phyloP scores from a whole-genome alignment of 768 basidiomycete species.

The Stropharia rugosoannulata region DNA sequence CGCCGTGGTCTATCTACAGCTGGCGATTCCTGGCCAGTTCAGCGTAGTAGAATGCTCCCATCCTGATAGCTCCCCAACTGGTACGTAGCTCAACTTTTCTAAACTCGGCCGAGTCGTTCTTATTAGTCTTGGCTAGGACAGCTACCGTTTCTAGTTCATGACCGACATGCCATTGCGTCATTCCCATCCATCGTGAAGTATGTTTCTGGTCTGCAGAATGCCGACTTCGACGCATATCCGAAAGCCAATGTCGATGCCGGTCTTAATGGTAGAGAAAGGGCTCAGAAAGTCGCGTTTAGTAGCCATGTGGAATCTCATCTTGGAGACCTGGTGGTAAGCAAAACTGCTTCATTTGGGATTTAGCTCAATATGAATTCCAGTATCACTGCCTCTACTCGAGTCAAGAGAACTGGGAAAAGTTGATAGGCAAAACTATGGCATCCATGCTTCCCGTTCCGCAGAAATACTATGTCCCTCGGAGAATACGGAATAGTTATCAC shows the following conservation, averaged over 20 bases:
- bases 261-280: conserved; percentile 44
- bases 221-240: conserved; percentile 25
- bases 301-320: conserved; percentile 66
- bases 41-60: conserved; percentile 58
- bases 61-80: conserved; percentile 72
- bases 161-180: conserved; percentile 45
- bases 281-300: conserved; percentile 59
- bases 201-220: conserved; percentile 47
- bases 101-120: background rate
- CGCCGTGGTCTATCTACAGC: conserved; percentile 66
- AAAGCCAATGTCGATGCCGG: conserved; percentile 46
- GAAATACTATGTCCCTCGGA: conserved; percentile 68
- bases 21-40: conserved; percentile 69
- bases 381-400: conserved; percentile 63
- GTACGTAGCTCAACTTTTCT: conserved; percentile 40
- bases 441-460: conserved; percentile 65
- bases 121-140: conserved; percentile 46
- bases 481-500: conserved; percentile 57
- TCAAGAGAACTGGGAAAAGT: conserved; percentile 56
- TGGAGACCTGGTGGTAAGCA: conserved; percentile 70
- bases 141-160: conserved; percentile 70
- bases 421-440: conserved; percentile 56
- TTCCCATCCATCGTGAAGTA: conserved; percentile 67
- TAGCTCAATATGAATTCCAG: conserved; percentile 32
- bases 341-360: background rate